Base-by-base conservation (phyloP, 2,329 filamentous ascomycete genomes). In the Pseudogymnoascus sp. region DNA sequence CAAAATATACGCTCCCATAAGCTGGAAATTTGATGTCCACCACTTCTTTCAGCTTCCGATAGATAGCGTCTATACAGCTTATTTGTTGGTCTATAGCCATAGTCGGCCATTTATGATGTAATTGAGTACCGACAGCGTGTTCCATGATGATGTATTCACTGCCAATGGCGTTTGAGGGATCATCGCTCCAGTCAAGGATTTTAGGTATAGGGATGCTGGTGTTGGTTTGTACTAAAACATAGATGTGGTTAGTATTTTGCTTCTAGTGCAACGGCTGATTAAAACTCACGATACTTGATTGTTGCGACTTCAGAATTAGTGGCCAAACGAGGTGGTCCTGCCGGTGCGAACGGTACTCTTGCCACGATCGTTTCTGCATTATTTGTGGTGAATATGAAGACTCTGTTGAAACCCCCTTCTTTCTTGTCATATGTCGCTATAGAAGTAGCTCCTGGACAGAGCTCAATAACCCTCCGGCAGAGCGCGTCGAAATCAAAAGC, bases 291-390 rank as follows among this genome's bases (percentile, higher is more conserved):
- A 63, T 75, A 78, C 54, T 67, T 66, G 54, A 79, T 74, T 1
- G 76, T 79, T 29, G 78, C 77, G 64, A 79, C 75, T 67, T 79
- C 75, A 21, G 76, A 78, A 61, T 68, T 70, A 4, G 74, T 78
- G 0, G 69, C 71, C 17, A 76, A 66, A 44, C 66, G 69, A 40
- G 66, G 54, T 7, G 74, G 74, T 8, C 75, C 76, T 64, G 74
- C 73, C 35, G 75, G 47, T 2, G 61, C 61, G 65, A 74, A 77
- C 1, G 75, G 76, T n/a, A 79, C 61, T 65, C 72, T 74, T 2
- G 74, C 77, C 13, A 79, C 72, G 17, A 77, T 61, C 5, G 41
- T 66, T 63, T 67, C 68, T 6, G 61, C 72, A 67, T 76, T 73
- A 57, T 79, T 67, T 40, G 74, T 70, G 15, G 68, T 69, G 60